phyloP scores from a whole-genome alignment of 495 filamentous ascomycete genomes.

The Hypoxylon fragiforme region DNA sequence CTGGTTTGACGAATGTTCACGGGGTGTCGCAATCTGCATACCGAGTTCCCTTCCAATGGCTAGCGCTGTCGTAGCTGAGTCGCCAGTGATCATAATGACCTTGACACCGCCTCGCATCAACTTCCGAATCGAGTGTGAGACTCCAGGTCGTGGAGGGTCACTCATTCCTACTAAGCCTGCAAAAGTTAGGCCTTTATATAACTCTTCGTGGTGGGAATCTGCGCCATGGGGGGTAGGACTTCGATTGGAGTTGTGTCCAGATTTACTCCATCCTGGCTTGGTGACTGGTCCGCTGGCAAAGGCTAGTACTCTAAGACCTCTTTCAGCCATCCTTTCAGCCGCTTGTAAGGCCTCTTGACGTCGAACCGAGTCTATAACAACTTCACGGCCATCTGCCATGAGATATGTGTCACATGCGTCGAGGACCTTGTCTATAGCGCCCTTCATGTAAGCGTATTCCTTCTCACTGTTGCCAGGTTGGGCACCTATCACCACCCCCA shows the following conservation, averaged over 20 bases:
- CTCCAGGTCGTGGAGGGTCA: conserved; percentile 87
- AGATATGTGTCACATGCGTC: conserved; percentile 88
- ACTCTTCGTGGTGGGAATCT: conserved; percentile 64
- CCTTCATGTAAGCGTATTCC: conserved; percentile 91
- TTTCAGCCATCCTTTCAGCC: conserved; percentile 85
- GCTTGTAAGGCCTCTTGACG: conserved; percentile 75
- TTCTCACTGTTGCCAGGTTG: conserved; percentile 55
- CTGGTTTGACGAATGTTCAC: conserved; percentile 48
- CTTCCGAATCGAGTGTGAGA: conserved; percentile 84
- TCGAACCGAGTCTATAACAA: conserved; percentile 79
- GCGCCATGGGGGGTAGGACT: conserved; percentile 37
- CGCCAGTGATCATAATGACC: conserved; percentile 98
- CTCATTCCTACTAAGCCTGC: conserved; percentile 95
- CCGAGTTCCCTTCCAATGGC: conserved; percentile 92
- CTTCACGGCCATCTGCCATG: conserved; percentile 81
- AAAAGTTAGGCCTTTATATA: conserved; percentile 83
- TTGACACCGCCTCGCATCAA: conserved; percentile 92
- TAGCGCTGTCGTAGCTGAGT: conserved; percentile 89
- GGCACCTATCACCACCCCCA: conserved; percentile 84
- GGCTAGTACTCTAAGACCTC: conserved; percentile 87
- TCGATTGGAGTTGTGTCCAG: conserved; percentile 30
- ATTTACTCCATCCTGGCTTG: conserved; percentile 40
- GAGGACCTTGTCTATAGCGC: conserved; percentile 86
- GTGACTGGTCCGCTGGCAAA: conserved; percentile 78
- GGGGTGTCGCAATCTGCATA: conserved; percentile 67